These are phyloP conservation scores for Mycena belliarum DNA, from an alignment of 768 basidiomycete species.

Conservation along the genomic window DNA sequence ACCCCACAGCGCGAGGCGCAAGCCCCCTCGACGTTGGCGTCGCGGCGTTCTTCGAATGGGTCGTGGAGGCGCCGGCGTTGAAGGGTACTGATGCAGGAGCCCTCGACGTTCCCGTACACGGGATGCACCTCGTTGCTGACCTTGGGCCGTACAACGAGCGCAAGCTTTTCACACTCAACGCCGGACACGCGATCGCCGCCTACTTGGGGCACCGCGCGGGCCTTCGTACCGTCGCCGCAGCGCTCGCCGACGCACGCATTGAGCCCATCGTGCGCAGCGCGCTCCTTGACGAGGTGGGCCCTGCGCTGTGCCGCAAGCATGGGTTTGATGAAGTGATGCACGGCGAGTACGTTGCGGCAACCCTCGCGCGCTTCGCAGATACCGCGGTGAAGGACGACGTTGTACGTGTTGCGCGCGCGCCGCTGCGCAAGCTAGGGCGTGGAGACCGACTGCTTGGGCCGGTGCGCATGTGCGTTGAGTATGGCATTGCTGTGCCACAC, in stretches of 20 bases:
- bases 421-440: slow-evolving; percentile 38
- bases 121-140: slow-evolving; percentile 32
- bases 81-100: slow-evolving; percentile 23
- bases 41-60: slow-evolving; percentile 43
- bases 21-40: slow-evolving; percentile 39
- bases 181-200: slow-evolving; percentile 39
- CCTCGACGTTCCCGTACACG: slow-evolving; percentile 27
- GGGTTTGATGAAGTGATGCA: slow-evolving; percentile 28
- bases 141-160: slow-evolving; percentile 40
- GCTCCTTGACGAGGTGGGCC: slow-evolving; percentile 35
- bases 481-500: slow-evolving; percentile 30
- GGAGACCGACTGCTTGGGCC: slow-evolving; percentile 40
- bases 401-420: slow-evolving; percentile 37
- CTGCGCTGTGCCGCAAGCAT: slow-evolving; percentile 34
- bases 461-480: slow-evolving; percentile 33
- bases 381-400: slow-evolving; percentile 37
- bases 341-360: slow-evolving; percentile 34
- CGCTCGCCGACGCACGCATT: slow-evolving; percentile 33
- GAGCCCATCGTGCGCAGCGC: slow-evolving; percentile 30
- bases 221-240: slow-evolving; percentile 31
- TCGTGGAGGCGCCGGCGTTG: slow-evolving; percentile 34
- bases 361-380: slow-evolving; percentile 35
- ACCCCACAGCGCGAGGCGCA: slow-evolving; percentile 5
- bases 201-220: slow-evolving; percentile 38
- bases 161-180: slow-evolving; percentile 45